A percentile compares a stretch with the other conserved stretches of the same genome.
These are phyloP conservation scores for Globisporangium camurandrum DNA, from an alignment of 352 stramenopile genomes.

Conservation along the genomic window DNA sequence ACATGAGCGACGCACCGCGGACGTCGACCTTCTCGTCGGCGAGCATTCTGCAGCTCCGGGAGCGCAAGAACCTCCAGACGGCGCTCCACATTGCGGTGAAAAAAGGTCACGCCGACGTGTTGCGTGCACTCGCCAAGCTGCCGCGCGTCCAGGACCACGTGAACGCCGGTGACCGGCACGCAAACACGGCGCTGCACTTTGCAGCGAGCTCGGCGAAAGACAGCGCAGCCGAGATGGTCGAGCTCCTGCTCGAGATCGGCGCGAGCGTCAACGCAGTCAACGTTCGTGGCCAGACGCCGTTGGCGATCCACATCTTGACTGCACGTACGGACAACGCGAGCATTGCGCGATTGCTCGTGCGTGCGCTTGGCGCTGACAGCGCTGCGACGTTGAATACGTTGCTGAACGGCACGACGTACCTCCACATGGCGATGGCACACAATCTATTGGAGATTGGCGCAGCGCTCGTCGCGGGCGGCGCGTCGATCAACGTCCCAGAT, in stretches of 20 bases:
- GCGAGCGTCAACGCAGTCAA: slow-evolving; percentile 61
- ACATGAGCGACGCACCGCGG: slow-evolving; percentile 23
- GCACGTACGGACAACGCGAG: slow-evolving; percentile 44
- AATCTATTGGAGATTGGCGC: slow-evolving; percentile 56
- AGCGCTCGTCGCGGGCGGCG: slow-evolving; percentile 57
- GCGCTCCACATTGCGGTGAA: slow-evolving; percentile 78
- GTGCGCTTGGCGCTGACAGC: slow-evolving; percentile 6
- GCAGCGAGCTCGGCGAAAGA: slow-evolving; percentile 56
- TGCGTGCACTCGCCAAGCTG: slow-evolving; percentile 72
- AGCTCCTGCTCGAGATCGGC: slow-evolving; percentile 55
- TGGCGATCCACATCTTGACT: slow-evolving; percentile 82
- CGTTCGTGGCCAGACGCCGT: slow-evolving; percentile 73
- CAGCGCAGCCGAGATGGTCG: slow-evolving; percentile 53
- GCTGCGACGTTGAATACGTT: slow-evolving; percentile 50
- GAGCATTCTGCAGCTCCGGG: slow-evolving; percentile 67
- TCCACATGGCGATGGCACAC: slow-evolving; percentile 76
- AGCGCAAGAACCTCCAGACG: slow-evolving; percentile 82
- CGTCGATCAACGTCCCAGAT: slow-evolving; percentile 81
- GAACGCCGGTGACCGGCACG: slow-evolving; percentile 68
- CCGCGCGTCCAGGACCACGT: slow-evolving; percentile 59
- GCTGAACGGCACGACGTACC: slow-evolving; percentile 70
- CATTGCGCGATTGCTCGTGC: slow-evolving; percentile 50
- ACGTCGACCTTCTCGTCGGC: slow-evolving; percentile 25
- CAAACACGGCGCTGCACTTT: slow-evolving; percentile 81
- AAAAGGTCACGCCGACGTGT: slow-evolving; percentile 77